phyloP scores from a whole-genome alignment of 2,329 filamentous ascomycete species.

The Curvularia lunata region DNA sequence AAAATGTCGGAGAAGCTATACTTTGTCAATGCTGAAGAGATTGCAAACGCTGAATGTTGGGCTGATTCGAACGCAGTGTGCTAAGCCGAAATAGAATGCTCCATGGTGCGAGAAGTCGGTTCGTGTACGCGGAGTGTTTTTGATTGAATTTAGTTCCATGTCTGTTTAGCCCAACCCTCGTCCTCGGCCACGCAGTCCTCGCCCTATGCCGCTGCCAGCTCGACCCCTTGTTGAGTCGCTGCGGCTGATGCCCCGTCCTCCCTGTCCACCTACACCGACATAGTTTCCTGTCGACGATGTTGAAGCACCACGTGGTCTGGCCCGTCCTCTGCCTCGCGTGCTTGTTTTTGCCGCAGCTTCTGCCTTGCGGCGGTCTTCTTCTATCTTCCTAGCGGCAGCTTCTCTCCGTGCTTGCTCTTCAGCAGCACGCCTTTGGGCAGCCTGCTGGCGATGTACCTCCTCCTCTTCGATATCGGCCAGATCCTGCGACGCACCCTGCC shows the following conservation, averaged over 20 bases:
- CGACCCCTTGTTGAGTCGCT: conserved; percentile 54
- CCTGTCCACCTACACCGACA: conserved; percentile 53
- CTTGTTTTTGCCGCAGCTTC: conserved; percentile 61
- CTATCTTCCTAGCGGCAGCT: conserved; percentile 64
- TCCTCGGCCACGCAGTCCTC: conserved; percentile 47
- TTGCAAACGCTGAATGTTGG: not conserved
- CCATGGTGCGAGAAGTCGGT: not conserved
- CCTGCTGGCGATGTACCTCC: conserved; percentile 72
- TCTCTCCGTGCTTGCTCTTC: conserved; percentile 82
- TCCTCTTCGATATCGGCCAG: conserved; percentile 82
- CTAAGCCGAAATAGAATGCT: too few species aligned
- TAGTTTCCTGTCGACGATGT: conserved; percentile 48
- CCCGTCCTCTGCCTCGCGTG: conserved; percentile 46
- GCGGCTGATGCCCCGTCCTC: conserved; percentile 57
- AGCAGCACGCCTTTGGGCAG: conserved; percentile 74
- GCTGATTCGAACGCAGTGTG: not conserved
- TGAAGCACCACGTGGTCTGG: conserved; percentile 42
- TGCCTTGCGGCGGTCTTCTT: conserved; percentile 60
- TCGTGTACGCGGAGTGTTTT: not conserved
- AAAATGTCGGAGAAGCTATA: not conserved
- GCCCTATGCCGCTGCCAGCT: conserved; percentile 53
- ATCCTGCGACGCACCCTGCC: conserved; percentile 89
- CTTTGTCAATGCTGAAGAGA: not conserved
- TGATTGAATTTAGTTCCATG: not conserved
- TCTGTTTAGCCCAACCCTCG: conserved; percentile 34